Conservation (phyloP, 306 rosid species). For the Vachellia collinsii region DNA sequence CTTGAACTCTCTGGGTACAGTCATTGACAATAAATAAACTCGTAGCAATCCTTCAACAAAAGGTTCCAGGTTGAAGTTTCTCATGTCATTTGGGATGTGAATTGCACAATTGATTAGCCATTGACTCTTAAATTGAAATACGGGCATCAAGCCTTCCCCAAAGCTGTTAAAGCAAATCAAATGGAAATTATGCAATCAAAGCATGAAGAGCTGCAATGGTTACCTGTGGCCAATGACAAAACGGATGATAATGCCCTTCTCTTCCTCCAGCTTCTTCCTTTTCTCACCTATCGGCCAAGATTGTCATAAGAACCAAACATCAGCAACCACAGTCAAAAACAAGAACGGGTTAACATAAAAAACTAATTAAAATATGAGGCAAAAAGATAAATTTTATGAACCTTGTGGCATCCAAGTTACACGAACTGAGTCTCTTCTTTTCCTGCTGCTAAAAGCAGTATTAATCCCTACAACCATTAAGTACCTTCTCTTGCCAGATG, state of each 20-base stretch:
- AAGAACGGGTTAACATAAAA: not conserved
- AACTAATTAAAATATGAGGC: constrained; percentile 4
- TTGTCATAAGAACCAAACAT: constrained; percentile 46
- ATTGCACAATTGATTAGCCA: not conserved
- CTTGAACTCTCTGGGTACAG: constrained; percentile 1
- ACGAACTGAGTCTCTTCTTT: constrained; percentile 96
- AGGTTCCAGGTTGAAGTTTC: not conserved
- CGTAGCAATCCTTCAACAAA: not conserved
- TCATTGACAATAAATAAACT: not conserved
- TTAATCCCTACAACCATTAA: constrained; percentile 92
- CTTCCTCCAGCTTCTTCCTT: constrained; percentile 94
- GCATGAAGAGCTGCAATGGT: constrained; percentile 26
- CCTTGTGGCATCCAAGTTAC: constrained; percentile 99
- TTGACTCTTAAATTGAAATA: not conserved
- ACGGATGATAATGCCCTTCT: constrained; percentile 91
- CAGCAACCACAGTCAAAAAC: constrained; percentile 35
- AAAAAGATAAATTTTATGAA: constrained; percentile 36
- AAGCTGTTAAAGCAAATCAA: not conserved
- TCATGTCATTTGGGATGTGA: not conserved
- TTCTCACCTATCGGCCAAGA: constrained; percentile 73
- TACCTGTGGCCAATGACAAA: constrained; percentile 98
- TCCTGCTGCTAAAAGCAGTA: constrained; percentile 98
- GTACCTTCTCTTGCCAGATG: constrained; percentile 70
- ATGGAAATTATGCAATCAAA: constrained; percentile 9
- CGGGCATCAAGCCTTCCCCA: not conserved